These are phyloP conservation scores for Backusella westeae DNA, from an alignment of 192 early-diverging fungal genomes.

Conservation along the genomic window DNA sequence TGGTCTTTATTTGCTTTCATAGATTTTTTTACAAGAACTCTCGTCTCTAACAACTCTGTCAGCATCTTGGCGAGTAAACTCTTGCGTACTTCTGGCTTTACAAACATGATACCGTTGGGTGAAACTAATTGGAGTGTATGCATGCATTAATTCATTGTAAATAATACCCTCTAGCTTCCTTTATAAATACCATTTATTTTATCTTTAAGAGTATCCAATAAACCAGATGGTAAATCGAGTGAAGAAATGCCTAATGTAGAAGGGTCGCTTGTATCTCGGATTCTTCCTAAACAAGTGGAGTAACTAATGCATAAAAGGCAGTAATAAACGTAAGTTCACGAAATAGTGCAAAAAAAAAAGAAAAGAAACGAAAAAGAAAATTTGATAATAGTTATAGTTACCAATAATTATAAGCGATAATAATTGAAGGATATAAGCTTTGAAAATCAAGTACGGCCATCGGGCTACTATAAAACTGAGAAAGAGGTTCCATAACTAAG, in stretches of 20 bases:
- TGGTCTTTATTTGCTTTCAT: constrained; percentile 74
- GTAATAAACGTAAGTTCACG: not conserved
- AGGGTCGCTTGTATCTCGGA: constrained; percentile 30
- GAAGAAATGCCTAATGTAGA: constrained; percentile 65
- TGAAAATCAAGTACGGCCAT: constrained; percentile 92
- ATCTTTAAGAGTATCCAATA: constrained; percentile 64
- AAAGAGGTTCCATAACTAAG: constrained; percentile 84
- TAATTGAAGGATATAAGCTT: constrained; percentile 90
- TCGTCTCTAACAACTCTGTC: constrained; percentile 81
- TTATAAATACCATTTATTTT: constrained; percentile 56
- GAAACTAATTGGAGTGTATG: constrained; percentile 39
- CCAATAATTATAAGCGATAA: constrained; percentile 97
- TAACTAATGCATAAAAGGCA: constrained; percentile 40
- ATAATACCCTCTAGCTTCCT: not conserved
- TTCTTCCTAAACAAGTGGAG: constrained; percentile 83
- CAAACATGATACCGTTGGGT: constrained; percentile 86
- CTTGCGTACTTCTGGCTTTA: constrained; percentile 77
- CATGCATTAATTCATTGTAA: not conserved
- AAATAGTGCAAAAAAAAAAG: not conserved
- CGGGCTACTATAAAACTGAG: constrained; percentile 81
- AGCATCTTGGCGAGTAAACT: constrained; percentile 84
- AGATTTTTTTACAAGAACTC: constrained; percentile 84
- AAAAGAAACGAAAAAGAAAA: too few species aligned
- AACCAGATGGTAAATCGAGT: constrained; percentile 56
- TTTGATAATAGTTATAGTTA: not conserved